A percentile compares a stretch with the other conserved stretches of the same genome.
Conservation (phyloP, 1,139 yeast species). For the Yamadazyma sp. region DNA sequence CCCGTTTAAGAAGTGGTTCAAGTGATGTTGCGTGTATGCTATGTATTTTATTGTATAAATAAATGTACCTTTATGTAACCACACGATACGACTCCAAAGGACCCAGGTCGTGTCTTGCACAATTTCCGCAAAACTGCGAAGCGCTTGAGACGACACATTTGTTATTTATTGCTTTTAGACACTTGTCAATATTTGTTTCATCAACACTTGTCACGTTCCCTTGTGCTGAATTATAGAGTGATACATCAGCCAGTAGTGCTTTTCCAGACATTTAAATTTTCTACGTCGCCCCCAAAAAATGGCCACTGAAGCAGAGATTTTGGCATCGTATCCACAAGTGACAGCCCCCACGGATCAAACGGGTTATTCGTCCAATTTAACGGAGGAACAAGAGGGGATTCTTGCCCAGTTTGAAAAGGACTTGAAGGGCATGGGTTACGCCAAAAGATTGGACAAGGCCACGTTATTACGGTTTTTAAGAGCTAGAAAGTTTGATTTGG, state of each 20-base stretch:
- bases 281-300: no score
- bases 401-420: constrained; percentile 58
- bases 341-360: constrained; percentile 59
- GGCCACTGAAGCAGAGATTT: constrained; percentile 26
- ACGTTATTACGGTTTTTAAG: constrained; percentile 85
- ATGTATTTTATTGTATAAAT: background rate
- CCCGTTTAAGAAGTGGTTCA: constrained; percentile 41
- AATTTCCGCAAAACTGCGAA: no score
- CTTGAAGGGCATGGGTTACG: constrained; percentile 64
- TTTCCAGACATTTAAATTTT: no score
- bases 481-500: constrained; percentile 90
- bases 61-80: background rate
- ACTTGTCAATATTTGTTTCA: no score
- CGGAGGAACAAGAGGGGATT: constrained; percentile 62
- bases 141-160: no score
- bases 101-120: no score
- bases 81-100: no score
- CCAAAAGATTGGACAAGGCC: constrained; percentile 83
- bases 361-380: constrained; percentile 83
- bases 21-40: constrained; percentile 7
- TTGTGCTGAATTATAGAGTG: background rate
- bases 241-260: background rate
- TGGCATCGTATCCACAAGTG: constrained; percentile 65
- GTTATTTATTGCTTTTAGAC: no score
- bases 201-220: no score